Percentiles rank a stretch among this genome's conserved stretches.
These are phyloP conservation scores for Violaceomyces palustris DNA, from an alignment of 1,284 basidiomycete species.

Conservation along the genomic window DNA sequence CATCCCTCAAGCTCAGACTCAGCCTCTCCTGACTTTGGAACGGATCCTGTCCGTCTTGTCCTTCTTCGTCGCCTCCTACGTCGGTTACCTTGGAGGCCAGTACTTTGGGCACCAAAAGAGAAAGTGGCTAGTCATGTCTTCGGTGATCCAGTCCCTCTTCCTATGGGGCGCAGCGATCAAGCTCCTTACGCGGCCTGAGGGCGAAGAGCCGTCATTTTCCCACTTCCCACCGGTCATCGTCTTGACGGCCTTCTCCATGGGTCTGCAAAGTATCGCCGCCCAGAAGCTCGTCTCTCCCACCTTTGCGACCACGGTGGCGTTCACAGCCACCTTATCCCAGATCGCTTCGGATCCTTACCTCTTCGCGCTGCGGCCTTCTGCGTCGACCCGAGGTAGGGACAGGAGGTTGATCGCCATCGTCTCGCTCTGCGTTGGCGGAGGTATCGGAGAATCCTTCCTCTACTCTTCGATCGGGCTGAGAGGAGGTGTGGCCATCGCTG, in stretches of 20 bases:
- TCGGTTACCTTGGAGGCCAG: conserved; percentile 17
- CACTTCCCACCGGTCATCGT: conserved; percentile 36
- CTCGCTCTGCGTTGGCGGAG: conserved; percentile 30
- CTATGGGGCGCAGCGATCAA: conserved; percentile 36
- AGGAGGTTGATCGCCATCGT: conserved; percentile 30
- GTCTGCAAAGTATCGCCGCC: conserved; percentile 38
- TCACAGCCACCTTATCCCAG: conserved; percentile 44
- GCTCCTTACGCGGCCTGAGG: conserved; percentile 28
- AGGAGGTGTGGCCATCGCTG: conserved; percentile 31
- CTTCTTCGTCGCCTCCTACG: conserved; percentile 36
- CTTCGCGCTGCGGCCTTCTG: conserved; percentile 25
- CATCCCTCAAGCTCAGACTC: conserved; percentile 19
- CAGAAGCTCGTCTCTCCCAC: conserved; percentile 41
- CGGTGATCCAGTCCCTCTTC: conserved; percentile 32
- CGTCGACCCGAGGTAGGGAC: conserved; percentile 28
- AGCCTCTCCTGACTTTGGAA: conserved; percentile 32
- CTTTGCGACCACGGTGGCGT: conserved; percentile 44
- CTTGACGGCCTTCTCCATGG: conserved; percentile 31
- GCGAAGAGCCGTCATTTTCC: conserved; percentile 26
- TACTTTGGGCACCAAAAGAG: conserved; percentile 30
- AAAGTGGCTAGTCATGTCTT: conserved; percentile 22
- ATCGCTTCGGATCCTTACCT: conserved; percentile 44
- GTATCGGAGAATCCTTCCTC: conserved; percentile 36
- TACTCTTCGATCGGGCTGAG: conserved; percentile 24
- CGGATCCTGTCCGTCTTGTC: conserved; percentile 25